These are phyloP conservation scores for Zymoseptoria tritici DNA, from an alignment of 2,329 filamentous ascomycete species.

Conservation along the genomic window DNA sequence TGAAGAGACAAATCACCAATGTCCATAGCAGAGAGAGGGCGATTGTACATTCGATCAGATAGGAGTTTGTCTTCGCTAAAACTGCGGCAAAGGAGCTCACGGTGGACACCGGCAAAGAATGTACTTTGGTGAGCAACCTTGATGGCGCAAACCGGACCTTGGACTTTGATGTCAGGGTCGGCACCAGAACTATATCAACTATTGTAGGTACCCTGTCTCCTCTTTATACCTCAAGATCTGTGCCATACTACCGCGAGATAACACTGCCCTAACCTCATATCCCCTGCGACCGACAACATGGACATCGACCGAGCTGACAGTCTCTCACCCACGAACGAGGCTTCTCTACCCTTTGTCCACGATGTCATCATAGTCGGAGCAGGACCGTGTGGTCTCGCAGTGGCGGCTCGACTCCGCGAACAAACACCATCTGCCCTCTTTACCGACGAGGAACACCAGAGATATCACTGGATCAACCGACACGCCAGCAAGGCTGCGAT, in stretches of 20 bases:
- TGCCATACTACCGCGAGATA: neutral
- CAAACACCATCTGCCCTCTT: conserved; percentile 70
- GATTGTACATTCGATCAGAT: neutral
- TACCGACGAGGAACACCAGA: conserved; percentile 72
- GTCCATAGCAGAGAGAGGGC: neutral
- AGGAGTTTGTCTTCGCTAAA: neutral
- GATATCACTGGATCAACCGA: conserved; percentile 71
- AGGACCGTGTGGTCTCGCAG: conserved; percentile 66
- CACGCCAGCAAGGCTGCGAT: conserved; percentile 54
- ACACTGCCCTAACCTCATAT: neutral
- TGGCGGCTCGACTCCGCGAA: conserved; percentile 65
- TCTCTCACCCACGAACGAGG: conserved; percentile 11
- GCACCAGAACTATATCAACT: neutral
- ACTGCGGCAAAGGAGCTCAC: neutral
- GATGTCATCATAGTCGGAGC: conserved; percentile 69
- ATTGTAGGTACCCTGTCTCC: neutral
- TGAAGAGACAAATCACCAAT: neutral
- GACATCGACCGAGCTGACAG: conserved; percentile 8
- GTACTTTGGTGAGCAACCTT: neutral
- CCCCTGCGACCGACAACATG: neutral
- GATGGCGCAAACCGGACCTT: neutral
- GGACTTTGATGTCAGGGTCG: neutral
- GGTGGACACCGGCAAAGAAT: neutral
- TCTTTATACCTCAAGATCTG: neutral
- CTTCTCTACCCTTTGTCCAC: conserved; percentile 32